Evolutionary conservation across 148 eudicot species (phyloP), one percentile per base, ranked within the genome.

Genomic region (Camellia granthamiana): DNA sequence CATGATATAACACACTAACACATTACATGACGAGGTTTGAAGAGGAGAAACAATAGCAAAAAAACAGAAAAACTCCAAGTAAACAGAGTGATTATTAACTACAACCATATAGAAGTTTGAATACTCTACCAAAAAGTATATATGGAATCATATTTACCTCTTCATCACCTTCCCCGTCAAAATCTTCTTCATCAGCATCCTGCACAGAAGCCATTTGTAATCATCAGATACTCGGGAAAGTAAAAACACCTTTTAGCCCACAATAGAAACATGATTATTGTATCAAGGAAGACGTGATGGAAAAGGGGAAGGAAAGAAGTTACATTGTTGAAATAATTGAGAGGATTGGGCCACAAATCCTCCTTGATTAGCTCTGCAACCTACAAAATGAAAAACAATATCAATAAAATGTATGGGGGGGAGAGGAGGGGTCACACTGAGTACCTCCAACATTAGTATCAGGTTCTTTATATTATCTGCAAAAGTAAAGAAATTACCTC

Each of bases 281-380:
- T 19, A 44, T 77, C 59, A 23, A 63, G 70, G 72, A 51, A 77
- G 54, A 58, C n/a, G 59, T 23, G 61, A 72, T 38, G 4, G 10
- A 69, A 46, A 61, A 72, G 30, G 52, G 61, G 77, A 65, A 59
- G 46, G 42, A 70, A 56, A 54, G 43, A 23, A 67, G 38, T 74
- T 85, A 92, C 99, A 84, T 88, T 91, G 89, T 86, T 92, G 79
- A 94, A 97, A 85, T 94, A 97, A 49, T 88, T 85, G 49, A 97
- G 88, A 30, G 98, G 99, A 68, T 97, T 97, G 47, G 98, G 97
- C 98, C 98, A 97, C 60, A 97, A 88, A 84, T 97, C 97, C 59
- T 97, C 99, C 90, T 92, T 97, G 79, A 97, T 97, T 76, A 94
- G 89, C 78, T 97, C 98, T 58, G 99, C 99, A 73, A 96, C 87